Evolutionary conservation across 495 filamentous ascomycete species (phyloP).

Genomic region (Corynascus novoguineensis): DNA sequence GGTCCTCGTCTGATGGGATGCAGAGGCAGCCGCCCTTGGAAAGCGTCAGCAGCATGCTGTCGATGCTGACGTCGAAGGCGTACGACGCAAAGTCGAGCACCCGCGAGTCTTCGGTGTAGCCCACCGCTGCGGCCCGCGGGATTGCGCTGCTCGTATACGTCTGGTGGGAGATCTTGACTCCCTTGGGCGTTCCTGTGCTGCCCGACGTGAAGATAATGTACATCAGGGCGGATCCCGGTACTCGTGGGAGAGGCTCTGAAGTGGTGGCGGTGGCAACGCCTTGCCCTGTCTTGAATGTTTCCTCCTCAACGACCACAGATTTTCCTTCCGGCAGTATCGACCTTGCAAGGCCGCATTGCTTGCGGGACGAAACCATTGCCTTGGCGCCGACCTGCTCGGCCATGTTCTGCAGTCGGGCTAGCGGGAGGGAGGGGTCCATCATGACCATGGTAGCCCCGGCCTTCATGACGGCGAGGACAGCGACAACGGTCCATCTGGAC

Average conservation of each 20-base stretch:
- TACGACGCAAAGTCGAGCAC: constrained; percentile 57
- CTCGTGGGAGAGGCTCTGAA: constrained; percentile 5
- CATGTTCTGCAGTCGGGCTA: constrained; percentile 40
- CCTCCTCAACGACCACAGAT: background rate
- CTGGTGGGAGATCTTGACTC: constrained; percentile 42
- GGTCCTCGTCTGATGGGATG: constrained; percentile 31
- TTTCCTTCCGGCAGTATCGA: constrained; percentile 17
- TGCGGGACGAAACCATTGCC: constrained; percentile 13
- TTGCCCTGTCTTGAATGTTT: background rate
- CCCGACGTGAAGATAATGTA: constrained; percentile 59
- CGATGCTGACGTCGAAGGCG: constrained; percentile 53
- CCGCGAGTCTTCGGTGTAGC: constrained; percentile 25
- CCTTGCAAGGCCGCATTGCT: constrained; percentile 6
- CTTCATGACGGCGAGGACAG: constrained; percentile 47
- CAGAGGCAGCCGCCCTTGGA: constrained; percentile 38
- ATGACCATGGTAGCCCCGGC: constrained; percentile 47
- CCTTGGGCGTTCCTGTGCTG: constrained; percentile 51
- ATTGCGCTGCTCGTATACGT: constrained; percentile 33
- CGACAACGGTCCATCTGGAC: constrained; percentile 44
- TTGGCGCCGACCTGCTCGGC: constrained; percentile 30
- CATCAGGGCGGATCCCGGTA: constrained; percentile 14
- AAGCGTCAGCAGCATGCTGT: constrained; percentile 52
- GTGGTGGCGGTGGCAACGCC: background rate
- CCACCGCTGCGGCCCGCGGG: constrained; percentile 13
- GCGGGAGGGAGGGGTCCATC: constrained; percentile 54